Evolutionary conservation across 2,329 filamentous ascomycete species (phyloP).

Genomic region (Diaporthe batatas): DNA sequence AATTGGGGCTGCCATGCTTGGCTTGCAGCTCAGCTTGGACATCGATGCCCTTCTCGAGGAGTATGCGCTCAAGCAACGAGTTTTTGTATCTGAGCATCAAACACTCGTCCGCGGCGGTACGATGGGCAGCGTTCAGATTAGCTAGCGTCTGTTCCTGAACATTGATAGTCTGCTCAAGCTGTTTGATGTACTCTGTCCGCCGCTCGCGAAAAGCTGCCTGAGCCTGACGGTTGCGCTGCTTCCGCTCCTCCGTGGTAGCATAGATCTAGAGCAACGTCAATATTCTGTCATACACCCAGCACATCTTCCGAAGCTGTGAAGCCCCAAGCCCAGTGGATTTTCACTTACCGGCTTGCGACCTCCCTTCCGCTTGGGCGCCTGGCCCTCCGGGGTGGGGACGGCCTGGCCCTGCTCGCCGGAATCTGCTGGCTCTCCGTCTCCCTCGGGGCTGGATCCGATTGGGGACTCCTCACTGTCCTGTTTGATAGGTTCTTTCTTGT

Average conservation of each 20-base stretch:
- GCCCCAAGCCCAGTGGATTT: slow-evolving; percentile 8
- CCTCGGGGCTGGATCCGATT: slow-evolving; percentile 68
- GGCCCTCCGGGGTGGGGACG: slow-evolving; percentile 62
- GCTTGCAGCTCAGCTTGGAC: slow-evolving; percentile 95
- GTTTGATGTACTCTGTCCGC: slow-evolving; percentile 98
- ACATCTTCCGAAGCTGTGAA: no score
- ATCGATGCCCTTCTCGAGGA: slow-evolving; percentile 98
- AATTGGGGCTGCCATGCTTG: slow-evolving; percentile 89
- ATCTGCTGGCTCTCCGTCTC: slow-evolving; percentile 38
- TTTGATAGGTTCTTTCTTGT: slow-evolving; percentile 68
- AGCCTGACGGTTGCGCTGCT: slow-evolving; percentile 96
- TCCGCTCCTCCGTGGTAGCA: slow-evolving; percentile 97
- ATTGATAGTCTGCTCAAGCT: slow-evolving; percentile 96
- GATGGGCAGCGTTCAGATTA: slow-evolving; percentile 92
- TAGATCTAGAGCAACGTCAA: slow-evolving; percentile 77
- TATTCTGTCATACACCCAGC: slow-evolving; percentile 35
- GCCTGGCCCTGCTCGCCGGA: slow-evolving; percentile 59
- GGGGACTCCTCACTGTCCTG: slow-evolving; percentile 72
- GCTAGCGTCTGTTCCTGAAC: slow-evolving; percentile 95
- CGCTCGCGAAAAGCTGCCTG: slow-evolving; percentile 98
- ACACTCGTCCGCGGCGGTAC: slow-evolving; percentile 95
- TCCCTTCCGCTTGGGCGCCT: slow-evolving; percentile 93
- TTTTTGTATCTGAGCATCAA: slow-evolving; percentile 99
- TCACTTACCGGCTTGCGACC: slow-evolving; percentile 91
- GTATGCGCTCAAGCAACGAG: slow-evolving; percentile 92